phyloP scores from a whole-genome alignment of 768 basidiomycete species.

The Amanita jacksonii region DNA sequence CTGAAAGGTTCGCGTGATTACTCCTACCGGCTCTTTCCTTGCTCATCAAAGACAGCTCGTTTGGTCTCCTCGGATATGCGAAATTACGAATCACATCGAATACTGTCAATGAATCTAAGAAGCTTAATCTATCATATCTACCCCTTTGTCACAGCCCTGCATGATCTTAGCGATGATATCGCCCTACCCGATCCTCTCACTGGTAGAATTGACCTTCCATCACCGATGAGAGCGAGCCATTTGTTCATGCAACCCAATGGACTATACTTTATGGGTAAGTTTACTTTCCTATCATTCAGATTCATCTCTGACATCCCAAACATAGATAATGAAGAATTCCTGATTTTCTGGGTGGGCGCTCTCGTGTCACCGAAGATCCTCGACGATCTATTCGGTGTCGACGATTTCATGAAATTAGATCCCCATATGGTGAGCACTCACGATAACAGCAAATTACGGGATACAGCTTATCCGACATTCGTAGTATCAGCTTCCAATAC shows the following conservation, averaged over 20 bases:
- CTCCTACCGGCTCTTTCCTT: background rate
- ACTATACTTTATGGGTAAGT: slow-evolving; percentile 83
- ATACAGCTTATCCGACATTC: background rate
- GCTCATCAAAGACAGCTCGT: slow-evolving; percentile 40
- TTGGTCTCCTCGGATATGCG: slow-evolving; percentile 92
- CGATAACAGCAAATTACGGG: background rate
- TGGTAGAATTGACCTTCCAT: slow-evolving; percentile 57
- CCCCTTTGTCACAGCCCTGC: slow-evolving; percentile 80
- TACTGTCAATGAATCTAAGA: slow-evolving; percentile 63
- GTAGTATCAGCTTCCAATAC: slow-evolving; percentile 59
- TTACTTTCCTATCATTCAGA: slow-evolving; percentile 7
- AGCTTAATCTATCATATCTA: slow-evolving; percentile 73
- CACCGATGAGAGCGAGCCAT: slow-evolving; percentile 75
- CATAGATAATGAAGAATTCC: slow-evolving; percentile 79
- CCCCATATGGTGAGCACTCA: slow-evolving; percentile 48
- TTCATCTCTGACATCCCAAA: background rate
- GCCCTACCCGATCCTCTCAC: slow-evolving; percentile 57
- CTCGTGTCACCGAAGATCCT: slow-evolving; percentile 77
- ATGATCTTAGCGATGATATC: slow-evolving; percentile 65
- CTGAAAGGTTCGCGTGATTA: slow-evolving; percentile 61
- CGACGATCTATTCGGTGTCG: slow-evolving; percentile 74
- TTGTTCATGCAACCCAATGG: slow-evolving; percentile 85
- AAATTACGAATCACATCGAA: slow-evolving; percentile 71
- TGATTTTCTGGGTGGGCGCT: slow-evolving; percentile 86
- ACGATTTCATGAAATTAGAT: slow-evolving; percentile 65